Evolutionary conservation across 2,329 filamentous ascomycete species (phyloP), one percentile per base, ranked within the genome.

Genomic region (Alternaria sp.): DNA sequence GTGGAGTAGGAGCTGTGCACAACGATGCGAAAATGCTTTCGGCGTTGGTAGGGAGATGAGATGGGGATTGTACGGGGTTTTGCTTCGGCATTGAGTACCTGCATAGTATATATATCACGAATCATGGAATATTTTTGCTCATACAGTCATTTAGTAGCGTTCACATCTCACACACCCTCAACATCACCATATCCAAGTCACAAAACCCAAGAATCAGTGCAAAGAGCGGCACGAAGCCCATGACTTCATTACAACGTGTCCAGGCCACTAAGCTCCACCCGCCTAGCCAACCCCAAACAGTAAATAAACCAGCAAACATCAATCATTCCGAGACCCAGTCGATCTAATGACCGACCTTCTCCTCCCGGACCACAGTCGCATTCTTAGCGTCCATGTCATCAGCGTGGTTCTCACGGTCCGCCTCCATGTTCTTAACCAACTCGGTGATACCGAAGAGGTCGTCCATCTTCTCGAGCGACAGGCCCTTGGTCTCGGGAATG

Each of bases 401-500:
- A 10, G 58, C 62, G 28, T 72, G 70, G 26, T 61, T 67, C 65
- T 77, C 76, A 30, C 73, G 74, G 53, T 77, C 76, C 13, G 72
- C 74, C 62, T 77, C 71, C 9, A 77, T 70, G 54, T 77, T 70
- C 61, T 78, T 73, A 28, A 77, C 80, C 30, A 84, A 68, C 63
- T 87, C 85, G 5, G 85, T 86, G 52, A 89, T 83, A 49, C 88
- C 88, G 74, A 90, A 90, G 15, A 90, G 81, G 70, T 89, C 87
- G 73, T 90, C 87, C 87, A 90, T 90, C 76, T 85, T 86, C 79
- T 91, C 88, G 62, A 90, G 81, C 46, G 83, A 83, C 30, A 84
- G 63, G 15, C 90, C 90, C 82, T 92, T 92, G 11, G 90, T 92
- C 80, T 92, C 90, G 0, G 90, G 90, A n/a, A 91, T 85, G 65